Evolutionary conservation across 1,284 basidiomycete genomes (phyloP), one percentile per base, ranked within the genome.

Genomic region (Trichosporon coremiiforme): DNA sequence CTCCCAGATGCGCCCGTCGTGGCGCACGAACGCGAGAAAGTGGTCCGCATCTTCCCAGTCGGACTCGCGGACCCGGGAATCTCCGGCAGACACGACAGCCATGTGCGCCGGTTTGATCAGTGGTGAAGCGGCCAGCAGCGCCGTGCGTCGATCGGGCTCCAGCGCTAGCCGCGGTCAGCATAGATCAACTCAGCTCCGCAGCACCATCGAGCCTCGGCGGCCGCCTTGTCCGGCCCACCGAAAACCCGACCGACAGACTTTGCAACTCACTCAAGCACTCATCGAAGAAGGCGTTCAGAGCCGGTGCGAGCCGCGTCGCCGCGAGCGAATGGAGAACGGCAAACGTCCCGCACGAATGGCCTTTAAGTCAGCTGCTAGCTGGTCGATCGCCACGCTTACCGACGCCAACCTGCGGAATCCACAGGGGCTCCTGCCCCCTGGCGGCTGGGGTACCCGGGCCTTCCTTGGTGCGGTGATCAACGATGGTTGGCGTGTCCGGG

Each of bases 401-500:
- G 38, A 70, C 68, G 64, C 67, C 71, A 29, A 69, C 68, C 67
- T 76, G 75, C 10, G 74, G 75, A 41, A 76, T 75, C 75, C 75
- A 76, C 10, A 75, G 65, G 15, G 73, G 65, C 17, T 71, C 72
- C 6, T 57, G 38, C 6, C 65, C 68, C 9, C 17, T 60, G 1
- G 17, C 53, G 1, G 41, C 33, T 4, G 53, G 35, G 15, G 8
- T 17, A 38, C 68, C 65, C 1, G 68, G 50, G 6, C 64, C 68
- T 22, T 73, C 70, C 4, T 22, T 53, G 8, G 41, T 65, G 17
- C 75, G 65, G 64, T 55, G 66, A 33, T 65, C 66, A 13, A 75
- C 72, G 57, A 76, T 74, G 22, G 41, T 68, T 4, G 35, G 60
- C 41, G 75, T 76, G 64, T 76, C 75, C 5, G 85, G 85, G 71